Base-by-base conservation (phyloP, 2,329 filamentous ascomycete species). In the Aschersonia sp. region DNA sequence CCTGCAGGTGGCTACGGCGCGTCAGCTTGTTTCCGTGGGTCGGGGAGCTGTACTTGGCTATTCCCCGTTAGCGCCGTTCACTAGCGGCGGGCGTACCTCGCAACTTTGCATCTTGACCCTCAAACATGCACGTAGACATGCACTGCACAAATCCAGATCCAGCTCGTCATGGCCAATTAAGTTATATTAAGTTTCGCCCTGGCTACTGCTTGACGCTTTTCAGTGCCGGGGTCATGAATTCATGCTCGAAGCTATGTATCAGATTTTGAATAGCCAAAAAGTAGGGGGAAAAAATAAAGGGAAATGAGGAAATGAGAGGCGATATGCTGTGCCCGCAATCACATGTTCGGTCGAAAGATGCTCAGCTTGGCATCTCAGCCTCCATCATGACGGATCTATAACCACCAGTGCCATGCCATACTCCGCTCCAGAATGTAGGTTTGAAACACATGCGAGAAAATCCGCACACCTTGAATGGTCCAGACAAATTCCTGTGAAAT, bases 181-280 rank as follows among this genome's bases (percentile, higher is more conserved):
- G 32, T 38, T 32, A 32, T 28, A 50, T 47, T 50, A 47, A 47
- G 20, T 29, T 47, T 45, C 29, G 44, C 40, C 43, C 40, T 38
- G 41, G 40, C 45, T 29, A 43, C 31, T 28, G 35, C 30, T 31
- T 31, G 12, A 31, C 44, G 43, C 43, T 45, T 38, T 31, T 47
- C 40, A 35, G 31, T 45, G 46, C 12, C 28, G 30, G 44, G 44
- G 45, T 43, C 44, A 47, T 45, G 40, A 30, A 43, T 45, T 46
- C 30, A 38, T 20, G 20, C 20, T 20, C 20, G 20, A 20, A 20
- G 20, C 20, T 20, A 20, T 20, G 20, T 40, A 43, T 20, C 20
- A 12, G 40, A n/a, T 29, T 20, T 20, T 44, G 45, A 20, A 31
- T 29, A 43, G 35, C 9, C 40, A 43, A 35, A 7, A 38, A 38